Conservation (phyloP, 176 grass and related monocot genomes). For the Phoenix dactylifera region DNA sequence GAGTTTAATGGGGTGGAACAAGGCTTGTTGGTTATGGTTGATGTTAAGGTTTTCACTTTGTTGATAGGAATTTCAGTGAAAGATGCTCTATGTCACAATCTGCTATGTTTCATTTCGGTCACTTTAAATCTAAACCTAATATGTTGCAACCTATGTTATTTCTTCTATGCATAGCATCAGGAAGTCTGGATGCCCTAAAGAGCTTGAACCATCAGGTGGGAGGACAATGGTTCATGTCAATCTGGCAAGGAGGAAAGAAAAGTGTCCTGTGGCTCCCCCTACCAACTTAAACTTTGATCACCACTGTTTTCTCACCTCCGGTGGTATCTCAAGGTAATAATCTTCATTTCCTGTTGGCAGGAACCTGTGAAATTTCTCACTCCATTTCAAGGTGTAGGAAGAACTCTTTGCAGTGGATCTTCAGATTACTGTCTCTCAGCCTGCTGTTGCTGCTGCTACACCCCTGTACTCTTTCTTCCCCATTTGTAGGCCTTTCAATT, state of each 20-base stretch:
- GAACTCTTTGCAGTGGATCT: conserved; percentile 26
- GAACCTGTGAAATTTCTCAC: conserved; percentile 26
- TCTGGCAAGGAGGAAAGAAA: conserved; percentile 43
- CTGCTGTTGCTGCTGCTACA: conserved; percentile 10
- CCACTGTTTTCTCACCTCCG: not conserved
- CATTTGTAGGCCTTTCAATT: conserved; percentile 26
- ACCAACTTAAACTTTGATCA: conserved; percentile 1
- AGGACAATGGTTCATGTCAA: conserved; percentile 47
- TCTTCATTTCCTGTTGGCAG: conserved; percentile 25
- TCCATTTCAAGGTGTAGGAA: conserved; percentile 52
- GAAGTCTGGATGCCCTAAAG: conserved; percentile 67
- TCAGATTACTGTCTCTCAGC: conserved; percentile 25
- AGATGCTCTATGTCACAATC: too few species aligned
- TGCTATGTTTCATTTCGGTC: too few species aligned
- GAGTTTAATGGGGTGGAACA: too few species aligned
- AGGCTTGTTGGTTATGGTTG: too few species aligned
- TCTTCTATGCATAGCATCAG: conserved; percentile 51
- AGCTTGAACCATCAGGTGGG: conserved; percentile 49
- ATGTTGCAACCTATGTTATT: not conserved
- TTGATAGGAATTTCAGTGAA: too few species aligned
- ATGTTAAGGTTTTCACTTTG: too few species aligned
- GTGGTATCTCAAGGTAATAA: not conserved
- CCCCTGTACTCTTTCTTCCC: conserved; percentile 7
- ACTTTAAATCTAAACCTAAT: too few species aligned
- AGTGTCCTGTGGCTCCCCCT: conserved; percentile 28